These are phyloP conservation scores for Teratosphaeria gauchensis DNA, from an alignment of 2,329 filamentous ascomycete genomes.

Conservation along the genomic window DNA sequence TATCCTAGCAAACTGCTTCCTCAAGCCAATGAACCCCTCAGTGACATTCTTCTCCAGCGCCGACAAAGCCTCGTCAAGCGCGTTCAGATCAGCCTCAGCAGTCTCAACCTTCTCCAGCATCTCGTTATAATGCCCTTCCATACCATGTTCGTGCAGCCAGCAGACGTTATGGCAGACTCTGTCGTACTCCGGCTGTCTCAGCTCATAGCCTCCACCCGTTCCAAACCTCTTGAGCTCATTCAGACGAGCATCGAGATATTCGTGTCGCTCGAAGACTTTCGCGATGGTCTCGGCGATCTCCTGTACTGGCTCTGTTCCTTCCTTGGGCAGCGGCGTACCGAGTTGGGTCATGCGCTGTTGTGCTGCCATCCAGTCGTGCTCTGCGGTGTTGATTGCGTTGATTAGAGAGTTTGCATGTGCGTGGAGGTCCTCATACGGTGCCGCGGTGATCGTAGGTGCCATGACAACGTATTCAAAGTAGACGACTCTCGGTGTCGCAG, in stretches of 20 bases:
- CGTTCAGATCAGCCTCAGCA: neutral
- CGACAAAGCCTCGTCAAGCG: neutral
- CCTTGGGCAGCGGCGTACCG: neutral
- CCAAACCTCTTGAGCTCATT: neutral
- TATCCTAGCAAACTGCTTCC: neutral
- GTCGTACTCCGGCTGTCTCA: neutral
- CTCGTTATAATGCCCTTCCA: neutral
- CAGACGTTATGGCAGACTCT: neutral
- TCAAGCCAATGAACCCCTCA: neutral
- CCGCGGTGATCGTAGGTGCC: neutral
- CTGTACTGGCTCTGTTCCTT: neutral
- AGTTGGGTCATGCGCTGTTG: neutral
- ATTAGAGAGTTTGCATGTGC: neutral
- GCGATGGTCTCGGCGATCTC: neutral
- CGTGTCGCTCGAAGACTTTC: neutral
- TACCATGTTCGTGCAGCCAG: neutral
- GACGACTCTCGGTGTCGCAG: neutral
- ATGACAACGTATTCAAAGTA: neutral
- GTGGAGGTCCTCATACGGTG: neutral
- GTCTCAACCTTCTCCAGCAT: neutral
- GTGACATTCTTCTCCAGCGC: neutral
- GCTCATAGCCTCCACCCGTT: neutral
- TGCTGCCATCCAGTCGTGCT: neutral
- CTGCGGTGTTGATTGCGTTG: neutral
- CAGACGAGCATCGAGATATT: neutral